Base-by-base conservation (phyloP, 75 land plant genomes). In the Selaginella moellendorffii region DNA sequence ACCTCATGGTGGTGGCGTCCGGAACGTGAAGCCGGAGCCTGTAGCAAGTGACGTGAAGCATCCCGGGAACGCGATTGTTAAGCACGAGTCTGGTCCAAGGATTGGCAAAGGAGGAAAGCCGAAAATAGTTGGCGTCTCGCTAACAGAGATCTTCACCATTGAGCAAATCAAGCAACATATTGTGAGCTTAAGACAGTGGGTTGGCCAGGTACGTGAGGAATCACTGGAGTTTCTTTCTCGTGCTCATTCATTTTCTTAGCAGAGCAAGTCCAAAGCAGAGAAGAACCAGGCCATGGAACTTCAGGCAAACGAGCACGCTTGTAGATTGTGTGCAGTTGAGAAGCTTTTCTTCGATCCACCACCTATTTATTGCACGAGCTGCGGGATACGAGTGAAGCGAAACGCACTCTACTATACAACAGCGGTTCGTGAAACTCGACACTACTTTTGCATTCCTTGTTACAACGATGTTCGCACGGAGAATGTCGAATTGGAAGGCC, bases 291-390 rank as follows among this genome's bases (percentile, higher is more conserved):
- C 95, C 9, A 83, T 82, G 86, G 88, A 84, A 63, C 85, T 74
- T 66, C 71, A 81, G 27, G 80, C 88, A 89, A 86, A 72, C 78
- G 99, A 95, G 73, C 83, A 84, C 67, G 83, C 97, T 17, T 95
- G 99, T 65, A 96, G 82, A 63, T 46, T 95, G 54, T 95, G 99
- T 80, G 91, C 89, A 51, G 88, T 82, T 58, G 99, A 85, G 68
- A 95, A 77, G 58, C 88, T 95, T 27, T 83, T 83, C 46, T 95
- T 90, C 82, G 99, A 95, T 52, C 99, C 97, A 19, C 91, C 91
- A 30, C 99, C 99, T 25, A 86, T 90, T 26, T 95, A 95, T 65
- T 93, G 99, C 70, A 67, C 86, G 26, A 76, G 76, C 2, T 95
- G 97, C 72, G 99, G 98, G 64, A 83, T 81, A 64, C 99, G 99